These are phyloP conservation scores for Cladophialophora exuberans DNA, from an alignment of 2,329 filamentous ascomycete species.

Conservation along the genomic window DNA sequence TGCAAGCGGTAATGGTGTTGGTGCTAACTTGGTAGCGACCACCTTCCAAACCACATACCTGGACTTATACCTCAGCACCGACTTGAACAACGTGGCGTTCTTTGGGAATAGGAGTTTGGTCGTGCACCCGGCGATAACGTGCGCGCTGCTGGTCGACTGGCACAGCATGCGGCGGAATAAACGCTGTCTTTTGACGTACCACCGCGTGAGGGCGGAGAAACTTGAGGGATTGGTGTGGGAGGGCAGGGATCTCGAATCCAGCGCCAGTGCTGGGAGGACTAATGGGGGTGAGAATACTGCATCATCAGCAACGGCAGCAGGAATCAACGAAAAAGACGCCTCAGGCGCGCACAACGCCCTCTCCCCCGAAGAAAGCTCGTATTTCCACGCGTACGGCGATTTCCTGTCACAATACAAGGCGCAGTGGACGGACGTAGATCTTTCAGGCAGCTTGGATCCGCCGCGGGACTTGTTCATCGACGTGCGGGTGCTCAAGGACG, in stretches of 20 bases:
- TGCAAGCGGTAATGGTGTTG: conserved; percentile 46
- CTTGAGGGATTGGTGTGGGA: conserved; percentile 93
- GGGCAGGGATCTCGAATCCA: conserved; percentile 69
- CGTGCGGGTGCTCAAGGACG: conserved; percentile 92
- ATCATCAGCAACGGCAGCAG: conserved; percentile 54
- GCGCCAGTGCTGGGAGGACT: conserved; percentile 15
- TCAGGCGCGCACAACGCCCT: conserved; percentile 70
- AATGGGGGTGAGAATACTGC: conserved; percentile 48
- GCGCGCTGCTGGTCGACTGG: conserved; percentile 88
- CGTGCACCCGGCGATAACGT: conserved; percentile 78
- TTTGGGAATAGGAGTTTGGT: conserved; percentile 60
- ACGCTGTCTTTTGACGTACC: conserved; percentile 90
- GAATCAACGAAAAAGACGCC: conserved; percentile 39
- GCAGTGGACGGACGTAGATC: conserved; percentile 96
- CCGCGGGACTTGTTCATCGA: conserved; percentile 97
- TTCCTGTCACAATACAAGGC: conserved; percentile 95
- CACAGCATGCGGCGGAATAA: conserved; percentile 96
- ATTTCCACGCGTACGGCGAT: conserved; percentile 88
- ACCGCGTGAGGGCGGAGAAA: conserved; percentile 85
- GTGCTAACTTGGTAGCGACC: conserved; percentile 18
- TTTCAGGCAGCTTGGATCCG: conserved; percentile 90
- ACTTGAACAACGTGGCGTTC: conserved; percentile 47
- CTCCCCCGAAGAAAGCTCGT: conserved; percentile 95
- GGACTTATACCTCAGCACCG: conserved; percentile 55
- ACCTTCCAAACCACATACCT: conserved; percentile 42